These are phyloP conservation scores for Fusarium sp. DNA, from an alignment of 2,329 filamentous ascomycete genomes.

Conservation along the genomic window DNA sequence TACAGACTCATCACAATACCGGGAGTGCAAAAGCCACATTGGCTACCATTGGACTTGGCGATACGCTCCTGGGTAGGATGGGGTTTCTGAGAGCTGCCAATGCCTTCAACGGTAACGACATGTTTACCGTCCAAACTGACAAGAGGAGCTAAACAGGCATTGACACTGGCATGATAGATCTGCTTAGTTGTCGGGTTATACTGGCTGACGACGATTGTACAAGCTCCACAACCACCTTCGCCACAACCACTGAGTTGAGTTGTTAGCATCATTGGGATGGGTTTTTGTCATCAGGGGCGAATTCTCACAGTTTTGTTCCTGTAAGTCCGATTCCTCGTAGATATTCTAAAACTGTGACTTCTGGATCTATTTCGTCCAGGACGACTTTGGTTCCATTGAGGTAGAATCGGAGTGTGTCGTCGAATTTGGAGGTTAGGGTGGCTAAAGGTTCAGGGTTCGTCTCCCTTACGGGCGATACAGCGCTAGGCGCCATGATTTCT, in stretches of 20 bases:
- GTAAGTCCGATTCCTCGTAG: slow-evolving; percentile 92
- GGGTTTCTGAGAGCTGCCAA: slow-evolving; percentile 86
- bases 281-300: slow-evolving; percentile 32
- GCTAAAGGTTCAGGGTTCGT: slow-evolving; percentile 49
- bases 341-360: slow-evolving; percentile 92
- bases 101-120: slow-evolving; percentile 97
- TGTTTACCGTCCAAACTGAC: slow-evolving; percentile 97
- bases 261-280: slow-evolving; percentile 8
- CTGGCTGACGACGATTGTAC: slow-evolving; percentile 94
- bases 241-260: slow-evolving; percentile 75
- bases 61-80: slow-evolving; percentile 93
- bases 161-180: slow-evolving; percentile 96
- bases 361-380: slow-evolving; percentile 88
- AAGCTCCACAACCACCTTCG: slow-evolving; percentile 96
- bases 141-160: slow-evolving; percentile 92
- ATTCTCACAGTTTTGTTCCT: slow-evolving; percentile 81
- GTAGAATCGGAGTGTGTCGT: slow-evolving; percentile 91
- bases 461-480: slow-evolving; percentile 62
- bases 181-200: slow-evolving; percentile 91
- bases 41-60: slow-evolving; percentile 89
- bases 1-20: slow-evolving; percentile 99
- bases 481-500: slow-evolving; percentile 64
- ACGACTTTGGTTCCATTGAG: slow-evolving; percentile 92
- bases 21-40: slow-evolving; percentile 94
- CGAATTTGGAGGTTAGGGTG: slow-evolving; percentile 76